Conservation (phyloP, 495 filamentous ascomycete genomes). For the Penicillium fimorum region DNA sequence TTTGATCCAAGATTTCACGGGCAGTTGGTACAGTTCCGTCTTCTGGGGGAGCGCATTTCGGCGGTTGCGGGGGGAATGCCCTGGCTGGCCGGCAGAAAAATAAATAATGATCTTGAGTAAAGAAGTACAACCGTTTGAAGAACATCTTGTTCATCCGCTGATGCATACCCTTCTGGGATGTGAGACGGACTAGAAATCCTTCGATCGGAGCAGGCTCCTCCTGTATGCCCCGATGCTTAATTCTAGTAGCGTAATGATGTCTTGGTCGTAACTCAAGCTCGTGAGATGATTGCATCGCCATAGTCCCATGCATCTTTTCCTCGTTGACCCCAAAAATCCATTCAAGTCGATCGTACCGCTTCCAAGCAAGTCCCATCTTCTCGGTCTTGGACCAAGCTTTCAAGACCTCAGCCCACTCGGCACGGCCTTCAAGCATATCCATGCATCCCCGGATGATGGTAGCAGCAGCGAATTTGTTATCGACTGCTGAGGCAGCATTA, state of each 20-base stretch:
- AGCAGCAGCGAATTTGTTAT: slow-evolving; percentile 53
- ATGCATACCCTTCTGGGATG: slow-evolving; percentile 60
- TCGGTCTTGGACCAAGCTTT: slow-evolving; percentile 58
- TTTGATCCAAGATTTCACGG: slow-evolving; percentile 55
- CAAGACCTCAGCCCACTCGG: slow-evolving; percentile 64
- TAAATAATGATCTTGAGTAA: slow-evolving; percentile 65
- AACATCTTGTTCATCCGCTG: slow-evolving; percentile 64
- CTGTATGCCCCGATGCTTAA: slow-evolving; percentile 37
- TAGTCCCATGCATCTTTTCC: slow-evolving; percentile 70
- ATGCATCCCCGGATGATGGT: slow-evolving; percentile 59
- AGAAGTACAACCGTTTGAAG: slow-evolving; percentile 70
- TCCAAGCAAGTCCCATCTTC: slow-evolving; percentile 73
- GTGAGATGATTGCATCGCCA: slow-evolving; percentile 71
- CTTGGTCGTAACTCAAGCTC: slow-evolving; percentile 73
- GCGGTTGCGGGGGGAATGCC: slow-evolving; percentile 64
- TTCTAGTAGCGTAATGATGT: slow-evolving; percentile 63
- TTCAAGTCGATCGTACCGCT: slow-evolving; percentile 71
- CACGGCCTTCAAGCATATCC: slow-evolving; percentile 54
- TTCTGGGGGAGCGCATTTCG: slow-evolving; percentile 41
- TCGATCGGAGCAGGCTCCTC: slow-evolving; percentile 66
- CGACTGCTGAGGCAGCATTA: slow-evolving; percentile 42
- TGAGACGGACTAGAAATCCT: slow-evolving; percentile 70
- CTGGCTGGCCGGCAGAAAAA: slow-evolving; percentile 66
- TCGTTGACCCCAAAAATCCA: slow-evolving; percentile 72
- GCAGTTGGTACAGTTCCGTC: slow-evolving; percentile 49